These are phyloP conservation scores for Cordyceps cicadae DNA, from an alignment of 2,329 filamentous ascomycete species.

Conservation along the genomic window DNA sequence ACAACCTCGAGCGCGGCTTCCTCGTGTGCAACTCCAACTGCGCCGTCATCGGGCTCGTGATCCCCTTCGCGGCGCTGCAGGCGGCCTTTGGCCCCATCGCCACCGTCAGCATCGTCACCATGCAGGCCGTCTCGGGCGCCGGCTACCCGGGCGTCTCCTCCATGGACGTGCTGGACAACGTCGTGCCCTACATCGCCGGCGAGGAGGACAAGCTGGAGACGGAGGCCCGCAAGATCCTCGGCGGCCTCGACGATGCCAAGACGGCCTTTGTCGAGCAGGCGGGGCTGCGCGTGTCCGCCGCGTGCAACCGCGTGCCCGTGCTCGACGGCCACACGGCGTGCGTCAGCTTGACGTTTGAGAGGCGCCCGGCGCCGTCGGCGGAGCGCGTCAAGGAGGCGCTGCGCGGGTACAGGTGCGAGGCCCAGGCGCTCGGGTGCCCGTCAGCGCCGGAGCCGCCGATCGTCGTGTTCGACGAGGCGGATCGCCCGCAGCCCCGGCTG, in stretches of 20 bases:
- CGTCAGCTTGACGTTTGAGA: conserved; percentile 75
- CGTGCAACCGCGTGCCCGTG: conserved; percentile 91
- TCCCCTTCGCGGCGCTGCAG: conserved; percentile 86
- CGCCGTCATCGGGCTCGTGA: conserved; percentile 91
- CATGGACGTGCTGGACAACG: conserved; percentile 96
- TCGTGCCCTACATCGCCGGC: conserved; percentile 85
- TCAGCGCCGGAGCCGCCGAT: conserved; percentile 78
- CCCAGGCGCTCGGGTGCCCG: conserved; percentile 73
- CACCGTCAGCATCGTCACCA: conserved; percentile 69
- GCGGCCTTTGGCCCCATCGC: conserved; percentile 78
- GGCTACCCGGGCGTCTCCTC: conserved; percentile 83
- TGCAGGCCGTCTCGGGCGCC: conserved; percentile 90
- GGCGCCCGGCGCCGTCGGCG: conserved; percentile 62
- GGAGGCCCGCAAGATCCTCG: conserved; percentile 91
- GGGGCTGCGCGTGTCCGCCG: conserved; percentile 68
- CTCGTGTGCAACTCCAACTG: conserved; percentile 98
- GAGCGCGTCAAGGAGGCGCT: conserved; percentile 73
- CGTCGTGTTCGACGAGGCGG: conserved; percentile 78
- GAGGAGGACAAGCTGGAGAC: conserved; percentile 96
- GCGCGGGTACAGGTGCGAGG: conserved; percentile 73
- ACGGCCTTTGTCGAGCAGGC: conserved; percentile 71
- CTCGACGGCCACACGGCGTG: conserved; percentile 94
- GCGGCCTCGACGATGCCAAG: conserved; percentile 58
- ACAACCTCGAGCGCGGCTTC: conserved; percentile 73
- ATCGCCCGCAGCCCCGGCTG: conserved; percentile 83